Conservation (phyloP, 495 filamentous ascomycete species). For the Penicillium salamii region DNA sequence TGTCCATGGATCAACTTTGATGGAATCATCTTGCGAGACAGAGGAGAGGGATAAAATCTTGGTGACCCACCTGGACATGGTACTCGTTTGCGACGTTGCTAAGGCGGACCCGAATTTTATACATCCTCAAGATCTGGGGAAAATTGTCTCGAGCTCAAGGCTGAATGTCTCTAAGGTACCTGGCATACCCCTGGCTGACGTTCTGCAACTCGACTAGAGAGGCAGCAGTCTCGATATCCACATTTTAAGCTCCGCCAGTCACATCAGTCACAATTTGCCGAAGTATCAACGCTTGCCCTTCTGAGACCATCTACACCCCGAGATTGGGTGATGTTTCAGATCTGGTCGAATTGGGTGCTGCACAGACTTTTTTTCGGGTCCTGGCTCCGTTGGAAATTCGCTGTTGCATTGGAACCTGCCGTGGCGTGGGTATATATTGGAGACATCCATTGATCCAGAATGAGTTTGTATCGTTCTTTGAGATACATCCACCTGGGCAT, state of each 20-base stretch:
- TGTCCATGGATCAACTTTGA: too few species aligned
- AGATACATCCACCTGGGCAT: too few species aligned
- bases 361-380: neutral
- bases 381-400: neutral
- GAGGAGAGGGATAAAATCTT: too few species aligned
- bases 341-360: neutral
- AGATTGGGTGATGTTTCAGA: slow-evolving; percentile 6
- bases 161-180: too few species aligned
- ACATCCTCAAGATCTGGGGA: too few species aligned
- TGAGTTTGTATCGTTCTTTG: too few species aligned
- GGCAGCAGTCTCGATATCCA: neutral
- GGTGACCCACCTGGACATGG: too few species aligned
- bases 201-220: neutral
- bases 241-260: neutral
- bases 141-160: too few species aligned
- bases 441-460: too few species aligned
- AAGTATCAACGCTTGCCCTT: neutral
- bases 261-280: neutral
- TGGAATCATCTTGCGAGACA: too few species aligned
- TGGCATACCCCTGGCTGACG: neutral
- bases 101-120: too few species aligned
- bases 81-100: too few species aligned
- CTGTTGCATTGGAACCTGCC: neutral
- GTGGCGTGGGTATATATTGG: neutral
- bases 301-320: neutral